Evolutionary conservation across 1,284 basidiomycete genomes (phyloP), one percentile per base, ranked within the genome.

Genomic region (Marasmius tenuissimus): DNA sequence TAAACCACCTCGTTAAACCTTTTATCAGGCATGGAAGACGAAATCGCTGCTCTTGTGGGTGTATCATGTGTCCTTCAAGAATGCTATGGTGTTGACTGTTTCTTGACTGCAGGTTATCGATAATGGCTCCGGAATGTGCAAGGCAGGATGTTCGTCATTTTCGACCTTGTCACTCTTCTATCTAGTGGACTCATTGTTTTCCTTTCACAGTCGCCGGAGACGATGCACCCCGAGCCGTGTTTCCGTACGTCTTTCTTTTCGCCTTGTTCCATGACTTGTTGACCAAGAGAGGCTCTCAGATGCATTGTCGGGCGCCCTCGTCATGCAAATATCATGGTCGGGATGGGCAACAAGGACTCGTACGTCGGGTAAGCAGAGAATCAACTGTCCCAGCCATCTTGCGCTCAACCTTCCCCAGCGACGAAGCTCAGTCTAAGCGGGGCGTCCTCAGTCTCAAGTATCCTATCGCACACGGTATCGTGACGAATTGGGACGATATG

Each of bases 401-500:
- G 35, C 16, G 42, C 18, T 34, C 16, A 59, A 20, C 3, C 20
- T 27, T 39, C 12, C n/a, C 45, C n/a, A 63, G 61, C 22, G 61
- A 63, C 49, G 61, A 63, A 52, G 61, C 61, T 9, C 61, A 63
- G 20, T 57, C 61, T 11, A 63, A 63, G 34, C 61, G 61, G 39
- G 62, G 62, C 38, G 60, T 63, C 42, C 58, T 63, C 40, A 60
- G 12, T 20, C 61, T 63, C 7, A 63, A 63, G 38, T 63, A 63
- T 40, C 61, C 61, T 4, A 63, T 63, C 47, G 61, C 59, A 22
- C 61, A 63, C 38, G 61, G 61, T 11, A 63, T 63, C 39, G 63
- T 64, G 35, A 64, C 63, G 14, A 64, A 64, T 35, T 64, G 63
- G 63, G 63, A 64, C 50, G 63, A 64, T 37, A 64, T 64, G 63